Percentiles rank a stretch among this genome's conserved stretches.
These are phyloP conservation scores for Marasmius oreades DNA, from an alignment of 1,284 basidiomycete genomes.

Conservation along the genomic window DNA sequence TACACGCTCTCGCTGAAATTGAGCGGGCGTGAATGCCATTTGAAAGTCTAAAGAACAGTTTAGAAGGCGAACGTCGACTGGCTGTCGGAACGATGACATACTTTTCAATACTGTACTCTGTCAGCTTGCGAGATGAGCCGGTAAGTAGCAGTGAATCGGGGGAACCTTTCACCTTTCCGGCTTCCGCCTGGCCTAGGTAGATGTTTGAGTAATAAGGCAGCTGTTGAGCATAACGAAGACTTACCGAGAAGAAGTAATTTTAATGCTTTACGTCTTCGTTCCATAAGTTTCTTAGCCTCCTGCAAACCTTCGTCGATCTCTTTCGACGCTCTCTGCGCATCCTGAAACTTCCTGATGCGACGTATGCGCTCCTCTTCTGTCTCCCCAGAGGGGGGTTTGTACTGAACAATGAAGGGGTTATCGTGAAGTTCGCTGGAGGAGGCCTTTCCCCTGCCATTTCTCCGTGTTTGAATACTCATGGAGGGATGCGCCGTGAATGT, in stretches of 20 bases:
- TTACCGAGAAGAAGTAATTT: slow-evolving; percentile 64
- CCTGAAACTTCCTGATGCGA: slow-evolving; percentile 38
- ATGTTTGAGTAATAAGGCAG: not conserved
- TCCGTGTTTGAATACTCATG: not conserved
- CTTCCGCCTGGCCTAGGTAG: slow-evolving; percentile 57
- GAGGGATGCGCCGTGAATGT: not conserved
- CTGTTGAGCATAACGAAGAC: slow-evolving; percentile 14
- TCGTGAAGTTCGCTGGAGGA: not conserved
- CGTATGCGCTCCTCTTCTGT: slow-evolving; percentile 38
- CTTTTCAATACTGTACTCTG: slow-evolving; percentile 65
- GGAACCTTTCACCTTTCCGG: slow-evolving; percentile 45
- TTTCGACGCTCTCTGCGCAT: slow-evolving; percentile 41
- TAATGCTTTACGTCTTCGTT: slow-evolving; percentile 53
- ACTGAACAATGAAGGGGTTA: slow-evolving; percentile 20
- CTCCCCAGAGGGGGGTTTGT: slow-evolving; percentile 37
- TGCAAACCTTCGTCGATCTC: slow-evolving; percentile 58
- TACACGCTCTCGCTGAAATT: slow-evolving; percentile 52
- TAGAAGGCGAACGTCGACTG: not conserved
- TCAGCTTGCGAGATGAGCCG: slow-evolving; percentile 7
- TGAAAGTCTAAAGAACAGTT: slow-evolving; percentile 52
- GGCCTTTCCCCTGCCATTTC: slow-evolving; percentile 8
- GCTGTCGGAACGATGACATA: slow-evolving; percentile 22
- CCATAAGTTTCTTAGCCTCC: slow-evolving; percentile 46
- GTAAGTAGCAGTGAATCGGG: not conserved
- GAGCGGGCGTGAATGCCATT: slow-evolving; percentile 56